phyloP scores from a whole-genome alignment of 129 eudicot genomes.

The Chrysanthemum seticuspe region DNA sequence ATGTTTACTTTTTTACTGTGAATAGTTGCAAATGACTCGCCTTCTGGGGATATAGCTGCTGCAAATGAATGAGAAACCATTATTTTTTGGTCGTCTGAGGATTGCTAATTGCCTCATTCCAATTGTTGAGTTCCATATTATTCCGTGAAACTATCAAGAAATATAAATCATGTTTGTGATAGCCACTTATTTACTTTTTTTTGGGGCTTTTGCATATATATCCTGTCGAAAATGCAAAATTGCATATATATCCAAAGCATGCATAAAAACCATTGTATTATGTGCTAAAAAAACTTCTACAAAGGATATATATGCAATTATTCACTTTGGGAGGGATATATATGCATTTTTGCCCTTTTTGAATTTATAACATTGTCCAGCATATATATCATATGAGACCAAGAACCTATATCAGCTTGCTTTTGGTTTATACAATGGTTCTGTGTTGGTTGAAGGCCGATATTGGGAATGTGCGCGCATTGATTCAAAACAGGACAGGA shows the following conservation, averaged over 20 bases:
- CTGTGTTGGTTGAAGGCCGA: background rate
- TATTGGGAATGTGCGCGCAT: background rate
- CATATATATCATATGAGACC: slow-evolving; percentile 9
- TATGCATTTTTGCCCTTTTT: too few species aligned
- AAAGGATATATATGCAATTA: too few species aligned
- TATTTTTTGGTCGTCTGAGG: background rate
- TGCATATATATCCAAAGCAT: too few species aligned
- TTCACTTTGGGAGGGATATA: too few species aligned
- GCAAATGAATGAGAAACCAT: slow-evolving; percentile 10
- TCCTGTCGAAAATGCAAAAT: too few species aligned
- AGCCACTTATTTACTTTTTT: background rate
- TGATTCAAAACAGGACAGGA: background rate
- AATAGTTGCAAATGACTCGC: slow-evolving; percentile 2
- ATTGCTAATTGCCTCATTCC: slow-evolving; percentile 9
- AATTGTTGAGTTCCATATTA: background rate
- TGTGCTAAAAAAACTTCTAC: too few species aligned
- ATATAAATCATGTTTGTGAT: background rate
- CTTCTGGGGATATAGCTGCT: slow-evolving; percentile 5
- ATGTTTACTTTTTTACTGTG: background rate
- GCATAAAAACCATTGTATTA: too few species aligned
- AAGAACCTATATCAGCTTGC: background rate
- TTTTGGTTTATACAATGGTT: background rate
- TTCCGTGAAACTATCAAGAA: slow-evolving; percentile 18
- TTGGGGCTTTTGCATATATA: too few species aligned
- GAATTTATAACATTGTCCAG: background rate